These are phyloP conservation scores for Starmerella bacillaris DNA, from an alignment of 805 yeast genomes.

Conservation along the genomic window DNA sequence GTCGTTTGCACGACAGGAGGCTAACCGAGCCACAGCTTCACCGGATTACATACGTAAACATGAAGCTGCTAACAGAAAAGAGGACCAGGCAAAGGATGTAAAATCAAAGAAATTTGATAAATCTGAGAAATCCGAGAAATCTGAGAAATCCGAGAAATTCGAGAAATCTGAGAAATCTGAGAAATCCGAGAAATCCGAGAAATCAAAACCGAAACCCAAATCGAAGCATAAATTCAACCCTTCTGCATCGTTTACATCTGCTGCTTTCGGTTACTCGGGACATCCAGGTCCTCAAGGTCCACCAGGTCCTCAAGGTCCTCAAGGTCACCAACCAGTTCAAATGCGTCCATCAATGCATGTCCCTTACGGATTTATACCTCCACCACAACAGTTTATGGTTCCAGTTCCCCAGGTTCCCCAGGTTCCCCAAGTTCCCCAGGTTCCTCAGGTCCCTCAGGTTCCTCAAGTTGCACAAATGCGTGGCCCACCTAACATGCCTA, in stretches of 20 bases:
- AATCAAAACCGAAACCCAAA: slow-evolving; percentile 4
- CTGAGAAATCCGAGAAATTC: not conserved
- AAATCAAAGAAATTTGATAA: not conserved
- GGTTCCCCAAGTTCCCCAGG: no score
- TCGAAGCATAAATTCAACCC: slow-evolving; percentile 38
- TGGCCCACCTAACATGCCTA: not conserved
- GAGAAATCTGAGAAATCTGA: not conserved
- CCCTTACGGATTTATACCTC: slow-evolving; percentile 12
- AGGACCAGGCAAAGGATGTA: slow-evolving; percentile 15
- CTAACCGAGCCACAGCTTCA: slow-evolving; percentile 15
- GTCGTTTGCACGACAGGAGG: slow-evolving; percentile 10
- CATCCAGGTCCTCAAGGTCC: slow-evolving; percentile 3
- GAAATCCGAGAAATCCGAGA: not conserved
- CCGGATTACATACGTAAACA: slow-evolving; percentile 18
- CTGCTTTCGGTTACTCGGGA: not conserved
- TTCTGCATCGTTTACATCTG: slow-evolving; percentile 27
- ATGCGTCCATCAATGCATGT: slow-evolving; percentile 4
- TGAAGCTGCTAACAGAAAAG: slow-evolving; percentile 22
- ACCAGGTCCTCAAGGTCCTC: slow-evolving; percentile 30
- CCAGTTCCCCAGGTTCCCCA: slow-evolving; percentile 9
- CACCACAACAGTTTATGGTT: slow-evolving; percentile 2
- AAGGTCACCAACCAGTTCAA: slow-evolving; percentile 5
- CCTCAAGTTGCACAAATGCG: not conserved
- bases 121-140: not conserved
- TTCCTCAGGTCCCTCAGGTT: slow-evolving; percentile 1